Base-by-base conservation (phyloP, 805 yeast genomes). In the Barnettozyma pratensis region DNA sequence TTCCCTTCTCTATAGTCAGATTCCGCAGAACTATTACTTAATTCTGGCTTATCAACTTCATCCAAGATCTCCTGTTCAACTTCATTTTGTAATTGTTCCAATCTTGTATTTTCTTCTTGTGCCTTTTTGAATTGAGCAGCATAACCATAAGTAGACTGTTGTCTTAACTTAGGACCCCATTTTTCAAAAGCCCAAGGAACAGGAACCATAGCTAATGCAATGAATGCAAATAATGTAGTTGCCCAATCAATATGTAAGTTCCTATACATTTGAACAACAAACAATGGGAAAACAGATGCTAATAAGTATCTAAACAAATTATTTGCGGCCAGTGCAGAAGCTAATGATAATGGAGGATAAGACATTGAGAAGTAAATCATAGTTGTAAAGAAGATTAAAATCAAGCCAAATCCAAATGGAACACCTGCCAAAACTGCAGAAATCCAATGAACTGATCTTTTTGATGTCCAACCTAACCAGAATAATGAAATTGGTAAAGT, bases 251-350 rank as follows among this genome's bases (percentile, higher is more conserved):
- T 78, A 37, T 81, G 81, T 59, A 90, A 70, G 40, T 74, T 81
- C 19, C 75, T 63, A 69, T 85, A 83, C 96, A 90, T 87, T 67
- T 89, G 96, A 25, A 81, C 77, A 1, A 90, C 86, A 68, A 90
- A 89, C 50, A 90, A 72, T 48, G 96, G 96, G 74, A 90, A 83
- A 25, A 82, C 87, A 6, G 88, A 81, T 8, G 95, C 88, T 52
- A 85, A 63, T 32, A 83, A 56, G 62, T 87, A 88, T 68, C 97
- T 78, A 49, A 83, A 66, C 60, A 90, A 71, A 63, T 87, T 87
- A 68, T 89, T 90, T 11, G 96, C 96, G 35, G 96, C 96, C 52
- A 88, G 66, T 4, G 95, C 92, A n/a, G 92, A 83, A 0, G 96
- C 96, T 26, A 88, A 85, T 34, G 77, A 75, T 34, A 81, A 66